These are phyloP conservation scores for Metarhizium brunneum DNA, from an alignment of 2,329 filamentous ascomycete genomes.

Conservation along the genomic window DNA sequence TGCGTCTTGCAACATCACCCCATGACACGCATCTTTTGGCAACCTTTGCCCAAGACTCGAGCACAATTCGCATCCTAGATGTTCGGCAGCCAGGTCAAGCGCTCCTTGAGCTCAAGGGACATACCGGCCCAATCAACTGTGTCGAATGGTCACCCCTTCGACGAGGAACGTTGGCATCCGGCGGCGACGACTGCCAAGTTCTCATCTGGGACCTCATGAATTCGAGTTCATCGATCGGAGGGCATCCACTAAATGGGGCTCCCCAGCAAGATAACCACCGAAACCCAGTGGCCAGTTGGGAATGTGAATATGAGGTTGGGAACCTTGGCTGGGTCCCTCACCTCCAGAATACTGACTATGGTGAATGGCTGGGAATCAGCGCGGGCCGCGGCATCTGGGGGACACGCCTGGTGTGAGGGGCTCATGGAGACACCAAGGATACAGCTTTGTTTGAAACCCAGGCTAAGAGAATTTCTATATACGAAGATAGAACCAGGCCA, in stretches of 20 bases:
- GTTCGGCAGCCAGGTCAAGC: slow-evolving; percentile 94
- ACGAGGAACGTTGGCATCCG: slow-evolving; percentile 81
- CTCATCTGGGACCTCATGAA: slow-evolving; percentile 90
- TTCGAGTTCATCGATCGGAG: slow-evolving; percentile 31
- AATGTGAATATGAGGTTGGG: slow-evolving; percentile 78
- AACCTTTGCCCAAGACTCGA: slow-evolving; percentile 93
- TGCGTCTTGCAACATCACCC: slow-evolving; percentile 80
- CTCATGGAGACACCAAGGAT: neutral
- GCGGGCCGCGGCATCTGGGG: slow-evolving; percentile 78
- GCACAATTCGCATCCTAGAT: slow-evolving; percentile 86
- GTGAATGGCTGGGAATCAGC: slow-evolving; percentile 78
- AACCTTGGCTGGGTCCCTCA: slow-evolving; percentile 81
- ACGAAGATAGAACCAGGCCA: neutral
- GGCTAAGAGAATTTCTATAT: neutral
- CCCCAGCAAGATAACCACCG: slow-evolving; percentile 47
- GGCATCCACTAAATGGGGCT: slow-evolving; percentile 37
- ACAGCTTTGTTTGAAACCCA: neutral
- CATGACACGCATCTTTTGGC: slow-evolving; percentile 92
- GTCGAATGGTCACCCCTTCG: slow-evolving; percentile 91
- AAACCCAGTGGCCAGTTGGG: slow-evolving; percentile 68
- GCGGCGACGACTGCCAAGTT: slow-evolving; percentile 85
- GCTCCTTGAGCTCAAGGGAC: slow-evolving; percentile 83
- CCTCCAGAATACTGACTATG: slow-evolving; percentile 55
- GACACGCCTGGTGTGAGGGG: slow-evolving; percentile 37
- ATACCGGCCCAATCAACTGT: slow-evolving; percentile 77